Percentiles rank a stretch among this genome's conserved stretches.
Conservation (phyloP, 176 grass and related monocot genomes). For the Triticum monococcum region DNA sequence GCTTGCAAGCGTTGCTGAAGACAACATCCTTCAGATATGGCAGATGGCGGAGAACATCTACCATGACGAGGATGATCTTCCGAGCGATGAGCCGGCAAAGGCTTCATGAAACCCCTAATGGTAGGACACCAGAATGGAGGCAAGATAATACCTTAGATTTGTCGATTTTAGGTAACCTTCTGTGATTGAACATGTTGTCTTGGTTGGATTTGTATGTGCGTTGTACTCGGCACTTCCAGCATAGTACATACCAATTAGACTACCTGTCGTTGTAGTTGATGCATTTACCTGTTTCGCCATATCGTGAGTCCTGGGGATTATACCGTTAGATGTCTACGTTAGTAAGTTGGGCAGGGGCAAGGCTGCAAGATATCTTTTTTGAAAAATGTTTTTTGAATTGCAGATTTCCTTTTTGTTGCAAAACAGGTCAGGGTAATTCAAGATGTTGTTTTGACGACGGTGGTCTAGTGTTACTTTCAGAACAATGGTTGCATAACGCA, state of each 20-base stretch:
- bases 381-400: neutral
- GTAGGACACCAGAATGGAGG: neutral
- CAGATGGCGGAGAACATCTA: constrained; percentile 99
- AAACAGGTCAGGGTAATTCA: too few species aligned
- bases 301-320: neutral
- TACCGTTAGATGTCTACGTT: neutral
- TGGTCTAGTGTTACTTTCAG: too few species aligned
- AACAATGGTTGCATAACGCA: too few species aligned
- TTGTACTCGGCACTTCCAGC: constrained; percentile 11
- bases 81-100: constrained; percentile 60
- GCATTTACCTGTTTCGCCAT: neutral
- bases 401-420: too few species aligned
- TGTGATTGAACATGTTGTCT: constrained; percentile 8
- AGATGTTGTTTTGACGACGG: too few species aligned
- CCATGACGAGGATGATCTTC: constrained; percentile 91
- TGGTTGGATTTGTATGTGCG: constrained; percentile 30
- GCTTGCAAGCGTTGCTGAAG: constrained; percentile 82
- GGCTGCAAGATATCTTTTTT: neutral
- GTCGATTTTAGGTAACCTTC: constrained; percentile 6
- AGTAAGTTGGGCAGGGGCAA: neutral
- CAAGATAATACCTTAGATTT: constrained; percentile 21
- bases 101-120: constrained; percentile 28
- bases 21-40: constrained; percentile 99
- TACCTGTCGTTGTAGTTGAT: constrained; percentile 13
- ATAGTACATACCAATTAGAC: constrained; percentile 26